Percentiles rank a stretch among this genome's conserved stretches.
These are phyloP conservation scores for Fonsecaea monophora DNA, from an alignment of 2,329 filamentous ascomycete species.

Conservation along the genomic window DNA sequence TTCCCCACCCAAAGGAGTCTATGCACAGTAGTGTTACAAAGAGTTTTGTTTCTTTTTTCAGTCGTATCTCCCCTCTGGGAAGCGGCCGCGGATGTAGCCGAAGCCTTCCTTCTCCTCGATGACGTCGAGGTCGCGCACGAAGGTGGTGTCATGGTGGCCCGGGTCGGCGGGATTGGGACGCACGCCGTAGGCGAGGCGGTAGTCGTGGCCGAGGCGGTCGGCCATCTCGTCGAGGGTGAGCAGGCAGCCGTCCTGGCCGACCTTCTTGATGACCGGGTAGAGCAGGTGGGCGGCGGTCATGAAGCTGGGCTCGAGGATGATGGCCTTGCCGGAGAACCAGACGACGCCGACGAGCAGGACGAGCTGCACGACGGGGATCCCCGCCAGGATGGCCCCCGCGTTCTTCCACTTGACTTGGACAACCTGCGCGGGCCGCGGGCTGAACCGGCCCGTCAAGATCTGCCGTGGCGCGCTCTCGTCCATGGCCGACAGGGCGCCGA, in stretches of 20 bases:
- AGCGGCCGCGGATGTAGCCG: slow-evolving; percentile 27
- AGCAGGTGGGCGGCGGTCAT: slow-evolving; percentile 31
- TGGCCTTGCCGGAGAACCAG: slow-evolving; percentile 30
- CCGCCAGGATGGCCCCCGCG: slow-evolving; percentile 26
- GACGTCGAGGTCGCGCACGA: slow-evolving; percentile 27
- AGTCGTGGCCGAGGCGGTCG: slow-evolving; percentile 5
- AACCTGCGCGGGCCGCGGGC: slow-evolving; percentile 86
- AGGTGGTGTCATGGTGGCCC: slow-evolving; percentile 24
- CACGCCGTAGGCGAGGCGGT: slow-evolving; percentile 30
- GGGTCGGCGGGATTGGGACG: slow-evolving; percentile 24
- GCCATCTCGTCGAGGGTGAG: slow-evolving; percentile 28
- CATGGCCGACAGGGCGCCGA: slow-evolving; percentile 21
- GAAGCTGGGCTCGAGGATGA: slow-evolving; percentile 33
- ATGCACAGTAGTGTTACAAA: neutral
- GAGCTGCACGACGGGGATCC: slow-evolving; percentile 32
- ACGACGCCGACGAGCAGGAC: slow-evolving; percentile 31
- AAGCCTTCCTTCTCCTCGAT: slow-evolving; percentile 30
- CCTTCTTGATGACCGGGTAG: slow-evolving; percentile 25
- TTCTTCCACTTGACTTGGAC: slow-evolving; percentile 71
- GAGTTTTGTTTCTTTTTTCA: slow-evolving; percentile 1
- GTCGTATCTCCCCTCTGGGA: slow-evolving; percentile 31
- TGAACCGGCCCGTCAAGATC: slow-evolving; percentile 72
- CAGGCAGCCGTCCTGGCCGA: slow-evolving; percentile 28
- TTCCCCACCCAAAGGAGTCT: neutral
- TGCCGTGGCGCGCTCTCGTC: slow-evolving; percentile 18